A percentile compares a stretch with the other conserved stretches of the same genome.
Conservation (phyloP, 2,329 filamentous ascomycete species). For the Mycosphaerella sp. region DNA sequence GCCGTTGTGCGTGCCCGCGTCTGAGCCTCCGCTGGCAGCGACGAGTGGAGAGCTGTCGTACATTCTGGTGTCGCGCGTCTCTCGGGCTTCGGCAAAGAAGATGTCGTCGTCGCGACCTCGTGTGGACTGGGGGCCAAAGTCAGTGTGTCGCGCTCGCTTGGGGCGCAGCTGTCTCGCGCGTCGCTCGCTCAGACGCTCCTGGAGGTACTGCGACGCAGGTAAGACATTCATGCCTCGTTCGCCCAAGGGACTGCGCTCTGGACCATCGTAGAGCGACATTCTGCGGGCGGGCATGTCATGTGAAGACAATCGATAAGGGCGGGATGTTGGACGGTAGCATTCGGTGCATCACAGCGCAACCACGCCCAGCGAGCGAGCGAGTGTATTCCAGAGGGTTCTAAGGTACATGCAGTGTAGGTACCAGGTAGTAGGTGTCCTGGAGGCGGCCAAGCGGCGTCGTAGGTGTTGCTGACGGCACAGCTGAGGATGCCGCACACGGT, state of each 20-base stretch:
- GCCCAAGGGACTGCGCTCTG: slow-evolving; percentile 17
- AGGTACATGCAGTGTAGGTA: too few species aligned
- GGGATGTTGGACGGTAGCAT: not conserved
- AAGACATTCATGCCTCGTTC: slow-evolving; percentile 21
- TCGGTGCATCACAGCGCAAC: slow-evolving; percentile 1
- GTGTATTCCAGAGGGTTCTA: not conserved
- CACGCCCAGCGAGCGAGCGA: too few species aligned
- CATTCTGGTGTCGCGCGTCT: slow-evolving; percentile 14
- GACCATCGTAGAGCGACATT: slow-evolving; percentile 15
- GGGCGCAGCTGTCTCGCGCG: slow-evolving; percentile 29
- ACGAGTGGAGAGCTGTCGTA: slow-evolving; percentile 30
- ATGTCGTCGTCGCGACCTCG: slow-evolving; percentile 34
- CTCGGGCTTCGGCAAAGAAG: slow-evolving; percentile 33
- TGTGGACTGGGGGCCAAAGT: slow-evolving; percentile 27
- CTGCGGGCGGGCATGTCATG: slow-evolving; percentile 1
- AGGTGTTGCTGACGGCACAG: slow-evolving; percentile 4
- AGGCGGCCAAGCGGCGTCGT: not conserved
- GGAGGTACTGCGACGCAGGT: slow-evolving; percentile 32
- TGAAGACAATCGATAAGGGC: not conserved
- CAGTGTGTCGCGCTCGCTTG: slow-evolving; percentile 32
- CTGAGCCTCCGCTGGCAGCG: slow-evolving; percentile 15
- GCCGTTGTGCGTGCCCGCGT: slow-evolving; percentile 17
- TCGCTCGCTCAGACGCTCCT: slow-evolving; percentile 33
- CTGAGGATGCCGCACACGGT: slow-evolving; percentile 7
- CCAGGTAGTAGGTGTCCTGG: not conserved